Conservation (phyloP, 2,329 filamentous ascomycete species). For the Tricladium varicosporioides region DNA sequence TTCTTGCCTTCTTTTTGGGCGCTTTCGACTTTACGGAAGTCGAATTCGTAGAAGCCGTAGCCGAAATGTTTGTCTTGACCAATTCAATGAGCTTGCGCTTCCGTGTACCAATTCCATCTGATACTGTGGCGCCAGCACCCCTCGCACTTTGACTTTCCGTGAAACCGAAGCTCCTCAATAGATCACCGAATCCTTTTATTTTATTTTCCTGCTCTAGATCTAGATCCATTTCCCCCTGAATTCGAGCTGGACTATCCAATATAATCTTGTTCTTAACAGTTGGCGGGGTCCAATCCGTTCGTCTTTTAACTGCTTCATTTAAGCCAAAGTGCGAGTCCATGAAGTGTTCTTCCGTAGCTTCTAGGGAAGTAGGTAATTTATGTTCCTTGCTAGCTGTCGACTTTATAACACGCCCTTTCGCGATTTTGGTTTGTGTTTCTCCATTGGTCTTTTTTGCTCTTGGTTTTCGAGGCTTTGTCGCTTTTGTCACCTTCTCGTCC, state of each 20-base stretch:
- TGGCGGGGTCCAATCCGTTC: constrained; percentile 68
- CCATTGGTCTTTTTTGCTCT: constrained; percentile 29
- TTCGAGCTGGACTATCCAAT: neutral
- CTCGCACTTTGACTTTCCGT: constrained; percentile 20
- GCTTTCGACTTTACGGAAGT: constrained; percentile 48
- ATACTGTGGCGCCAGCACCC: constrained; percentile 9
- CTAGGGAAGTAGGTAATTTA: constrained; percentile 16
- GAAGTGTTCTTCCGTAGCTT: constrained; percentile 4
- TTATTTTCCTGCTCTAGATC: constrained; percentile 11
- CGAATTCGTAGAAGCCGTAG: constrained; percentile 22
- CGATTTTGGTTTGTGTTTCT: constrained; percentile 33
- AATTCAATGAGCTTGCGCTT: constrained; percentile 58
- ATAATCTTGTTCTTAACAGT: constrained; percentile 38
- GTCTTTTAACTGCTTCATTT: constrained; percentile 49
- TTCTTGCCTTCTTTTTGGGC: constrained; percentile 68
- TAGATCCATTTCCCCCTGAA: neutral
- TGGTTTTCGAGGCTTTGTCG: constrained; percentile 24
- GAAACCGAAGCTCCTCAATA: constrained; percentile 42
- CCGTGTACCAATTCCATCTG: constrained; percentile 34
- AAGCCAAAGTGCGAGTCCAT: constrained; percentile 22
- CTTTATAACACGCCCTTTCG: constrained; percentile 37
- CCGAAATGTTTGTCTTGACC: constrained; percentile 38
- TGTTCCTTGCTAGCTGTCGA: neutral
- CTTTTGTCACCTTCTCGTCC: constrained; percentile 11
- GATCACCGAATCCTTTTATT: constrained; percentile 33